Percentiles rank a stretch among this genome's conserved stretches.
Evolutionary conservation across 2,329 filamentous ascomycete species (phyloP).

Genomic region (Pseudofabraea citricarpa): DNA sequence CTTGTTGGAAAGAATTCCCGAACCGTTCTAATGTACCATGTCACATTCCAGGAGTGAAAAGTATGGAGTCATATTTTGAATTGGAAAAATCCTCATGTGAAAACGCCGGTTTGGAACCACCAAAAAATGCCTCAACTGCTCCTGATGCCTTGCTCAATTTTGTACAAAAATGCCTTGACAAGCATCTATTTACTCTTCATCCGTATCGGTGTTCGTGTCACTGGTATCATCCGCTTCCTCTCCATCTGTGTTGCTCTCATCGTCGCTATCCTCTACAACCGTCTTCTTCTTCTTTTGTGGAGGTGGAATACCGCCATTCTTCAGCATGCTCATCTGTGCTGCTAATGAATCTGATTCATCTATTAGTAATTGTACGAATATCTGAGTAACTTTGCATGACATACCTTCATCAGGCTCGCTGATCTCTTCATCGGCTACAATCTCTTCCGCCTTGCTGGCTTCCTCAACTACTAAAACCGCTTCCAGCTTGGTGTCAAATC

Average conservation of each 20-base stretch:
- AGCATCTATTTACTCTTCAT: conserved; percentile 29
- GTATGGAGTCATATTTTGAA: too few species aligned
- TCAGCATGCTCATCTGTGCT: conserved; percentile 84
- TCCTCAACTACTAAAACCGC: conserved; percentile 88
- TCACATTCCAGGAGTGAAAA: too few species aligned
- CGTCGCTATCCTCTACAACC: conserved; percentile 51
- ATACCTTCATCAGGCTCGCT: conserved; percentile 95
- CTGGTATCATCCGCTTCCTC: conserved; percentile 59
- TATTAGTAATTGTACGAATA: too few species aligned
- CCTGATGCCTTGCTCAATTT: too few species aligned
- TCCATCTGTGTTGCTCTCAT: conserved; percentile 80
- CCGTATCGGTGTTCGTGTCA: conserved; percentile 63
- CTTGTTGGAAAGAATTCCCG: too few species aligned
- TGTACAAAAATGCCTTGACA: too few species aligned
- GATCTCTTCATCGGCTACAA: conserved; percentile 88
- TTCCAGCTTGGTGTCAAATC: conserved; percentile 88
- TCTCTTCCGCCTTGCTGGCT: conserved; percentile 73
- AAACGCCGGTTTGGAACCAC: too few species aligned
- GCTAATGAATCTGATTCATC: conserved; percentile 69
- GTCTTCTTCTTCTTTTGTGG: conserved; percentile 51
- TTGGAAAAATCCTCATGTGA: too few species aligned
- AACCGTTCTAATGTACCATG: too few species aligned
- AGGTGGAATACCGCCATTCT: conserved; percentile 54
- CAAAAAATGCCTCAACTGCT: too few species aligned
- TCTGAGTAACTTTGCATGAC: too few species aligned